phyloP scores from a whole-genome alignment of 768 basidiomycete species.

The Boletus subparvulus region DNA sequence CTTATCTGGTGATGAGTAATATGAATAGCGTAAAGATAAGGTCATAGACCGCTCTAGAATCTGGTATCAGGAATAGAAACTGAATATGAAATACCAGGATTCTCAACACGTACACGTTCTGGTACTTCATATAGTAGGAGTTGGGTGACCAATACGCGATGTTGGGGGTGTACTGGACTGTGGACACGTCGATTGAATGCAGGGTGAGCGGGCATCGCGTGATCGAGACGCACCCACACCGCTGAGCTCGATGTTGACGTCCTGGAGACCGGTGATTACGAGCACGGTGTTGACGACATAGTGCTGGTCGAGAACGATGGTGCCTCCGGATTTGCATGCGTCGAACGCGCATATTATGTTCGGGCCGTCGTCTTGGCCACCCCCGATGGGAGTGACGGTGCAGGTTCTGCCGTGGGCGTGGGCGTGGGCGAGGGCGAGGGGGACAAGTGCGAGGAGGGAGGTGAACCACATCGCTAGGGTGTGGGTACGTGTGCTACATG shows the following conservation, averaged over 20 bases:
- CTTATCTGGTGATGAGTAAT: too few relatives aligned
- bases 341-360: constrained; percentile 36
- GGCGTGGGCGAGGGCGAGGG: not conserved
- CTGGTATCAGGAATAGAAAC: too few relatives aligned
- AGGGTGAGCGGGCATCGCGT: not conserved
- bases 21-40: too few relatives aligned
- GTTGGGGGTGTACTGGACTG: constrained; percentile 40
- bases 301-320: constrained; percentile 33
- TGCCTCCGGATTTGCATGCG: constrained; percentile 28
- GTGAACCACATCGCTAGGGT: not conserved
- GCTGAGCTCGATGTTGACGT: constrained; percentile 40
- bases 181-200: not conserved
- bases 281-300: constrained; percentile 42
- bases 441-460: constrained; percentile 1
- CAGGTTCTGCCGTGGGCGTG: constrained; percentile 15
- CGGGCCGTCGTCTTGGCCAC: constrained; percentile 38
- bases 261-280: constrained; percentile 35
- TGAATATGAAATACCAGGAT: too few relatives aligned
- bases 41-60: too few relatives aligned
- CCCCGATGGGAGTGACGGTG: constrained; percentile 32
- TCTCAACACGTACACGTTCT: constrained; percentile 48
- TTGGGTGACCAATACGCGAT: constrained; percentile 42
- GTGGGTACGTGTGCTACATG: not conserved
- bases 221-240: constrained; percentile 33
- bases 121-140: constrained; percentile 41